Evolutionary conservation across 768 basidiomycete species (phyloP).

Genomic region (Stropharia rugosoannulata): DNA sequence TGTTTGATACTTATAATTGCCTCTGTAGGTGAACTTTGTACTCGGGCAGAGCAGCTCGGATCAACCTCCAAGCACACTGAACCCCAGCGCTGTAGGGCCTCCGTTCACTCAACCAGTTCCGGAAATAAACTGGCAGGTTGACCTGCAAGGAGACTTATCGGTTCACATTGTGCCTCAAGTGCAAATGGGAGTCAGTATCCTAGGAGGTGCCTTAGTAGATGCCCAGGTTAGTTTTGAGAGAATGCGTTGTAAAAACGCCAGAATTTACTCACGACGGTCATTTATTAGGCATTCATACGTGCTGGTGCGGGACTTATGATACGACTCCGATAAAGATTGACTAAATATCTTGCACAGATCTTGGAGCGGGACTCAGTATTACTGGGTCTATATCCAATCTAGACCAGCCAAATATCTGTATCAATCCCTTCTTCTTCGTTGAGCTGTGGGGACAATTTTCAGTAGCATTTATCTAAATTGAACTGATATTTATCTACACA

Average conservation of each 20-base stretch:
- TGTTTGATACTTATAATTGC: neutral
- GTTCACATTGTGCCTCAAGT: constrained; percentile 21
- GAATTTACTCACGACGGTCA: too few relatives aligned
- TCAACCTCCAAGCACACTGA: neutral
- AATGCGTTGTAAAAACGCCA: too few relatives aligned
- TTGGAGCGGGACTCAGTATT: constrained; percentile 17
- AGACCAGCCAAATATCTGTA: constrained; percentile 6
- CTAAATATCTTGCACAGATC: constrained; percentile 7
- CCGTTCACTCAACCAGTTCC: neutral
- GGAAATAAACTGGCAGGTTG: constrained; percentile 17
- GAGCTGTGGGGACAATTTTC: constrained; percentile 1
- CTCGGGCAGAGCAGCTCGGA: neutral
- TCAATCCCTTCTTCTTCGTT: constrained; percentile 11
- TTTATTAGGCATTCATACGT: constrained; percentile 11
- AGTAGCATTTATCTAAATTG: constrained; percentile 11
- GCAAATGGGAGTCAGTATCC: constrained; percentile 23
- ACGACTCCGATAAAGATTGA: too few relatives aligned
- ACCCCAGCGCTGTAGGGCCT: neutral
- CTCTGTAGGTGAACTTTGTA: neutral
- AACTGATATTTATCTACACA: constrained; percentile 9
- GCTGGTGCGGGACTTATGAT: constrained; percentile 11
- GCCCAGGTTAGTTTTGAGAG: too few relatives aligned
- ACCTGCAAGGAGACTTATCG: constrained; percentile 19
- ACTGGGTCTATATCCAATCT: constrained; percentile 18
- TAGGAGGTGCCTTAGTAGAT: constrained; percentile 22